phyloP scores from a whole-genome alignment of 169 alveolate genomes.

The Plasmodium malariae region DNA sequence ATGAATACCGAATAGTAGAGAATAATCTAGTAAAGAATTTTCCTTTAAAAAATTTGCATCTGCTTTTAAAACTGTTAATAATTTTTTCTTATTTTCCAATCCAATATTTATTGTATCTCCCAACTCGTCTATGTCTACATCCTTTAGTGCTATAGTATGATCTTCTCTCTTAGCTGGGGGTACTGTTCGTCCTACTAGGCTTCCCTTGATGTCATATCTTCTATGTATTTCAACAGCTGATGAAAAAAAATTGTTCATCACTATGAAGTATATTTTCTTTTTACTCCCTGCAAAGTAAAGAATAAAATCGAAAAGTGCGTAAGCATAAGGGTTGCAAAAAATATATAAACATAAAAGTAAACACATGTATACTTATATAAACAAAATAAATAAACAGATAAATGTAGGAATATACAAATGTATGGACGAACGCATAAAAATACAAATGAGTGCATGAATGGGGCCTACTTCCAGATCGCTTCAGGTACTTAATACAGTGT shows the following conservation, averaged over 20 bases:
- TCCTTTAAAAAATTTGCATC: conserved; percentile 89
- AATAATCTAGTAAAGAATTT: conserved; percentile 92
- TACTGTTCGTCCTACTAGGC: conserved; percentile 91
- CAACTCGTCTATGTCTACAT: conserved; percentile 87
- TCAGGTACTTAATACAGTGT: conserved; percentile 89
- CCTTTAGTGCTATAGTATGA: conserved; percentile 92
- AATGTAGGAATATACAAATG: not conserved
- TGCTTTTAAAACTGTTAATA: conserved; percentile 83
- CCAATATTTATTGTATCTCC: conserved; percentile 87
- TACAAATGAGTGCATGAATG: not conserved
- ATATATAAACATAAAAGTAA: too few species aligned
- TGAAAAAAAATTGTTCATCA: conserved; percentile 96
- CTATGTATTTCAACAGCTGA: conserved; percentile 93
- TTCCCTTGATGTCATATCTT: conserved; percentile 94
- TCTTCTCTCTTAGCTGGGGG: conserved; percentile 87
- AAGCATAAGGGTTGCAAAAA: not conserved
- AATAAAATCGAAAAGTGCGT: not conserved
- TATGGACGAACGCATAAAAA: not conserved
- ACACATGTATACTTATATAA: not conserved
- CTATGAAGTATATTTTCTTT: conserved; percentile 93
- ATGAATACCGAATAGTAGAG: conserved; percentile 94
- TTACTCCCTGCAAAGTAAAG: conserved; percentile 29
- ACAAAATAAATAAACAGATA: not conserved
- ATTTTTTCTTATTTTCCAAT: conserved; percentile 77
- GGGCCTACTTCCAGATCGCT: conserved; percentile 14